phyloP scores from a whole-genome alignment of 129 eudicot species.

The Pittosporum tobira region DNA sequence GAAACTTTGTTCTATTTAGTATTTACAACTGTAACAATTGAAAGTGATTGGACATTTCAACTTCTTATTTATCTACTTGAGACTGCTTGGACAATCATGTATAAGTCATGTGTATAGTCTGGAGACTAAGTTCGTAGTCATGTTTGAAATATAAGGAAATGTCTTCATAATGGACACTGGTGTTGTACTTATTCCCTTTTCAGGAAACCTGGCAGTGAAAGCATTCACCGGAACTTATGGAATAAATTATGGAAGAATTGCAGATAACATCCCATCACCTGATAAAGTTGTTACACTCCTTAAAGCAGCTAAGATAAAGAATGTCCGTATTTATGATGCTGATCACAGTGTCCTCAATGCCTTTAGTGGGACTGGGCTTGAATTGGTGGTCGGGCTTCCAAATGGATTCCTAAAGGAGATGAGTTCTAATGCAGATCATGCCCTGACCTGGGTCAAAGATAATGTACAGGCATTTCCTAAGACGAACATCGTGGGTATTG shows the following conservation, averaged over 20 bases:
- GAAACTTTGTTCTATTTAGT: background rate
- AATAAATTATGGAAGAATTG: conserved; percentile 86
- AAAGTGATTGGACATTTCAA: too few species aligned
- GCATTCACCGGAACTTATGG: conserved; percentile 94
- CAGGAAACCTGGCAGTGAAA: conserved; percentile 29
- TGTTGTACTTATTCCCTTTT: conserved; percentile 7
- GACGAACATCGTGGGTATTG: conserved; percentile 80
- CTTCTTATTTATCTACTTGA: background rate
- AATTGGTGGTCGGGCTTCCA: conserved; percentile 82
- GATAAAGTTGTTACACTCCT: conserved; percentile 73
- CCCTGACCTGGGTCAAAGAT: conserved; percentile 76
- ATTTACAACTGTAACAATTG: background rate
- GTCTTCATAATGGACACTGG: background rate
- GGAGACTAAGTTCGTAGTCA: background rate
- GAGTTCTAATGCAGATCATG: conserved; percentile 61
- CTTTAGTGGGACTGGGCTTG: conserved; percentile 74
- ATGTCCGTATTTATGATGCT: conserved; percentile 67
- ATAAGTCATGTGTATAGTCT: too few species aligned
- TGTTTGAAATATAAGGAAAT: background rate
- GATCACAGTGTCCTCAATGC: conserved; percentile 79
- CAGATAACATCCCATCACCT: conserved; percentile 87
- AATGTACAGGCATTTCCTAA: conserved; percentile 55
- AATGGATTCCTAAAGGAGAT: conserved; percentile 59
- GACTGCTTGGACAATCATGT: background rate
- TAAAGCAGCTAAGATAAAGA: conserved; percentile 67